Evolutionary conservation across 805 yeast genomes (phyloP).

Genomic region (Nakazawaea anatomiae): DNA sequence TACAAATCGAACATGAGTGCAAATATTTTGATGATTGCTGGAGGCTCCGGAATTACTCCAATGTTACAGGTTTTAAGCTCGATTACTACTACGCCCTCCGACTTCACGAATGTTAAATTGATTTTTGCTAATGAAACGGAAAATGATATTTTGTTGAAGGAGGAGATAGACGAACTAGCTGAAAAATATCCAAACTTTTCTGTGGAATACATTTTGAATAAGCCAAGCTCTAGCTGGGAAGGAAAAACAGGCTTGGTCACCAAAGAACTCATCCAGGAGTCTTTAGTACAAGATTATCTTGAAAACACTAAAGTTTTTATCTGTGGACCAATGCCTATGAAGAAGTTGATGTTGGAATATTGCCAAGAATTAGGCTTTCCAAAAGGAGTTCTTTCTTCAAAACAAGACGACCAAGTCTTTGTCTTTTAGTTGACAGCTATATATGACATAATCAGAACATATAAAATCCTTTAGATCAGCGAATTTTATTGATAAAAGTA

Average conservation of each 20-base stretch:
- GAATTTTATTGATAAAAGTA: too few relatives aligned
- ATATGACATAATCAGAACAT: too few relatives aligned
- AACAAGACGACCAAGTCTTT: constrained; percentile 30
- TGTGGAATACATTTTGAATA: constrained; percentile 52
- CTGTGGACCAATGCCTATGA: constrained; percentile 76
- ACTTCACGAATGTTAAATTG: constrained; percentile 52
- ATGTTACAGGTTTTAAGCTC: constrained; percentile 73
- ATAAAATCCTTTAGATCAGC: too few relatives aligned
- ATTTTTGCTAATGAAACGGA: constrained; percentile 72
- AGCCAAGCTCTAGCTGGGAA: constrained; percentile 53
- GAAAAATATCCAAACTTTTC: constrained; percentile 55
- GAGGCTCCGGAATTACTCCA: constrained; percentile 90
- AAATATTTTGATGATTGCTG: constrained; percentile 67
- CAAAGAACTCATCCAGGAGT: constrained; percentile 39
- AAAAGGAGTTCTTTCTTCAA: constrained; percentile 22
- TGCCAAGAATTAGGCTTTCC: constrained; percentile 62
- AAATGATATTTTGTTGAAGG: constrained; percentile 67
- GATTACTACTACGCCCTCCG: constrained; percentile 64
- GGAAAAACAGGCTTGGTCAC: constrained; percentile 59
- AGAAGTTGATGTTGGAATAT: constrained; percentile 40
- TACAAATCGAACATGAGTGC: constrained; percentile 54
- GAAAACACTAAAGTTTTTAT: constrained; percentile 52
- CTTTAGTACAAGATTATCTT: constrained; percentile 28
- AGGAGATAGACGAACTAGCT: constrained; percentile 67
- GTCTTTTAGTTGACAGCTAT: constrained; percentile 19